Evolutionary conservation across 2,329 filamentous ascomycete species (phyloP).

Genomic region (Tolypocladium album): DNA sequence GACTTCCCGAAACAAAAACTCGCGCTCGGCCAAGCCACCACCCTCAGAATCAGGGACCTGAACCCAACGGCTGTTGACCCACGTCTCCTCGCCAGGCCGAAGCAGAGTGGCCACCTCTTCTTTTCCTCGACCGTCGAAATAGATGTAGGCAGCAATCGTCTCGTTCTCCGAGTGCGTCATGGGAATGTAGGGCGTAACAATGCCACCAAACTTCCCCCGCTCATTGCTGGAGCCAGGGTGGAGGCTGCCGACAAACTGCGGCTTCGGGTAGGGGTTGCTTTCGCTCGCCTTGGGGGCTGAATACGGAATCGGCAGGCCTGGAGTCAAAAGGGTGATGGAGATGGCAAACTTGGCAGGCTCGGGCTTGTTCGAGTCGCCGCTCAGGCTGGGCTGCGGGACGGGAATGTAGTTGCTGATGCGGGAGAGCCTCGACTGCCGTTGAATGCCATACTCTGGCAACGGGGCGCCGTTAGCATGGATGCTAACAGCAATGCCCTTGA

Average conservation of each 20-base stretch:
- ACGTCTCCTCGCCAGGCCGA: constrained; percentile 89
- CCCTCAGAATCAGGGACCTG: constrained; percentile 85
- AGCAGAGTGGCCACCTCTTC: constrained; percentile 94
- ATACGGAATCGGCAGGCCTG: constrained; percentile 82
- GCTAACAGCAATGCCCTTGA: constrained; percentile 97
- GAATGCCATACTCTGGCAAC: constrained; percentile 85
- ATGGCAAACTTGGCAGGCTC: constrained; percentile 96
- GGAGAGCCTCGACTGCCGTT: constrained; percentile 82
- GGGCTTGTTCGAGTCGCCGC: constrained; percentile 54
- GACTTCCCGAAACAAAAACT: constrained; percentile 95
- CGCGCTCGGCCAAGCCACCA: constrained; percentile 86
- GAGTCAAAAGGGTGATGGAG: constrained; percentile 89
- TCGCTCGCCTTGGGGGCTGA: constrained; percentile 73
- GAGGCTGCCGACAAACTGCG: constrained; percentile 68
- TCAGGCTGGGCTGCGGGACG: constrained; percentile 75
- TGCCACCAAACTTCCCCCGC: constrained; percentile 35
- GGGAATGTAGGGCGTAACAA: constrained; percentile 79
- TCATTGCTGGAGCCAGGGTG: constrained; percentile 39
- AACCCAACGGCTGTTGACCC: constrained; percentile 98
- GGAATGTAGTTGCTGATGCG: constrained; percentile 97
- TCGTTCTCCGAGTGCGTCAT: constrained; percentile 90
- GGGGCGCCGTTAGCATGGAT: constrained; percentile 77
- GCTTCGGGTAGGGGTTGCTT: constrained; percentile 68
- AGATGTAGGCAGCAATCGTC: constrained; percentile 97
- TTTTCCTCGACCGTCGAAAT: constrained; percentile 91